Percentiles rank a stretch among this genome's conserved stretches.
Evolutionary conservation across 352 stramenopile species (phyloP).

Genomic region (Pythium vanterpoolii): DNA sequence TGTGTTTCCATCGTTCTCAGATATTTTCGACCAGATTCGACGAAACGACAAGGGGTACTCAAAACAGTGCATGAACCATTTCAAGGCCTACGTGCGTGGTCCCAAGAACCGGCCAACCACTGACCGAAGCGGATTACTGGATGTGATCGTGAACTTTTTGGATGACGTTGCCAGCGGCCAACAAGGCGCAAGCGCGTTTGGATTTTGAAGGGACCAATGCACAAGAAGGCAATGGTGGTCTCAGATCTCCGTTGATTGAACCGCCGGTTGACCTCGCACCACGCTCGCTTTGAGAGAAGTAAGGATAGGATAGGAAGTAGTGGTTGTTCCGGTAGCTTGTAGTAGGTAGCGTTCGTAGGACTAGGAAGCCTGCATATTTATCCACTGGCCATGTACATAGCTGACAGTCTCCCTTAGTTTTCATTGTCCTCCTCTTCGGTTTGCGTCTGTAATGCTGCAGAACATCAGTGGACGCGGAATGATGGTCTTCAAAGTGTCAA

Average conservation of each 20-base stretch:
- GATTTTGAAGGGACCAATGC: conserved; percentile 39
- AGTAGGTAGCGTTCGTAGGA: conserved; percentile 10
- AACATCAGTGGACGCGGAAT: not conserved
- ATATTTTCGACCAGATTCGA: conserved; percentile 85
- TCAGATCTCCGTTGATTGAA: not conserved
- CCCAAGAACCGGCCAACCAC: conserved; percentile 80
- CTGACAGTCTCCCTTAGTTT: not conserved
- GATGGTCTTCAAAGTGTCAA: conserved; percentile 17
- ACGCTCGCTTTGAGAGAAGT: not conserved
- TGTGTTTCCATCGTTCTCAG: conserved; percentile 85
- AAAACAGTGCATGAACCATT: conserved; percentile 85
- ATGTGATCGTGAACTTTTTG: conserved; percentile 72
- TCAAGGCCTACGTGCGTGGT: conserved; percentile 74
- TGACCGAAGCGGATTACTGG: conserved; percentile 69
- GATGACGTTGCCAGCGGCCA: conserved; percentile 59
- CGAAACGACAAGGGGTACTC: conserved; percentile 76
- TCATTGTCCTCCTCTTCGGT: conserved; percentile 1
- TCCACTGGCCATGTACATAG: conserved; percentile 14
- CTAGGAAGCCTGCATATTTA: conserved; percentile 27
- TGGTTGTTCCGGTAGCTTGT: not conserved
- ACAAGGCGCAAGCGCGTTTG: conserved; percentile 65
- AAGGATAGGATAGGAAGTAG: conserved; percentile 6
- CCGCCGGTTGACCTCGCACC: too few relatives aligned
- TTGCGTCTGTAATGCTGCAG: not conserved
- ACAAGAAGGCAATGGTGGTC: not conserved